Base-by-base conservation (phyloP, 257 asterid species). In the Thymus mandschuricus region DNA sequence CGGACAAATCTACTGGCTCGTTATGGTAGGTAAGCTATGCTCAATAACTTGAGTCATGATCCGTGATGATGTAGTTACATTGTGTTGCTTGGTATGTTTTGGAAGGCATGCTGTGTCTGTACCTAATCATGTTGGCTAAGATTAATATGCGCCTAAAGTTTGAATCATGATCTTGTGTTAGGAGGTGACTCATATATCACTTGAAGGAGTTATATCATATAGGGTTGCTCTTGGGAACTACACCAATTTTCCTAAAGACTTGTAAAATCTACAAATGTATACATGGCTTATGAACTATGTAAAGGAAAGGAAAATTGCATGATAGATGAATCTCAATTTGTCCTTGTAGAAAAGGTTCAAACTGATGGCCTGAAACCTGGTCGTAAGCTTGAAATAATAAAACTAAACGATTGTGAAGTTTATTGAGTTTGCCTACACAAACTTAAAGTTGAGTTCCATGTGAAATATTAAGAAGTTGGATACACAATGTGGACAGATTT, bases 1-100 rank as follows among this genome's bases (percentile, higher is more conserved):
- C 90, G 97, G 64, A 91, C 99, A 51, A 94, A 92, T 86, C 96
- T 95, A 69, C 83, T 95, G 84, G 98, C 88, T 79, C 97, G 91
- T 66, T 92, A 88, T 76, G 96, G 98, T 92, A 87, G 99, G 98
- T 95, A 89, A 88, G 99, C 81, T 27, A 21, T 61, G 67, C 63
- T 15, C 41, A 45, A 33, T 54, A 27, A 68, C 64, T 58, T 38
- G 48, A 65, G 56, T 60, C 75, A 35, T 49, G 71, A 41, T 46
- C 64, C 60, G 30, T 38, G 55, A 49, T 60, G 66, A 59, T 58
- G 31, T 60, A 68, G 60, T 55, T 60, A 30, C n/a, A 1, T 40
- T 69, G 46, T 66, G 35, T 61, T 68, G 55, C 71, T 43, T 43
- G 55, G 38, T 10, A 38, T 41, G 52, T 34, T 40, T 40, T n/a